Percentiles rank a stretch among this genome's conserved stretches.
Conservation (phyloP, 352 stramenopile species). For the Achlya hypogyna region DNA sequence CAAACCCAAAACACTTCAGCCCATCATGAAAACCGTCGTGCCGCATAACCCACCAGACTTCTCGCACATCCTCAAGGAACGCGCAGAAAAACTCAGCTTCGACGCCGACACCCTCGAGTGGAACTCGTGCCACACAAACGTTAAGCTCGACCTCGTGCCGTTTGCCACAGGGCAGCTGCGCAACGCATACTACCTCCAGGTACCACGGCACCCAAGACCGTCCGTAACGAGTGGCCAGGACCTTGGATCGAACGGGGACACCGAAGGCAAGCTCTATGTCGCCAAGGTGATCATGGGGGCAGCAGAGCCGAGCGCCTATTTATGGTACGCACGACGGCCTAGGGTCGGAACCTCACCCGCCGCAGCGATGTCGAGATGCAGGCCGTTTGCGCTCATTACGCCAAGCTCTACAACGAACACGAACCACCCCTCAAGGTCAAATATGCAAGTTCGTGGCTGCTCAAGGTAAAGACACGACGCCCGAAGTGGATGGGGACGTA, state of each 20-base stretch:
- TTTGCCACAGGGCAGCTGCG: slow-evolving; percentile 74
- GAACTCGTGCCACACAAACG: slow-evolving; percentile 42
- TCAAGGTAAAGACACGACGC: slow-evolving; percentile 29
- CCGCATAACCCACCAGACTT: slow-evolving; percentile 68
- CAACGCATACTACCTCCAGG: slow-evolving; percentile 73
- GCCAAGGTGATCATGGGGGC: slow-evolving; percentile 65
- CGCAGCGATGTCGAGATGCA: slow-evolving; percentile 83
- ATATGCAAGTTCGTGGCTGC: slow-evolving; percentile 67
- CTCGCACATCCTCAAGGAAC: slow-evolving; percentile 39
- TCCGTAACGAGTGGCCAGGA: slow-evolving; percentile 24
- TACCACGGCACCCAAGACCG: background rate
- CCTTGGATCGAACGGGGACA: slow-evolving; percentile 5
- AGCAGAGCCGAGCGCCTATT: slow-evolving; percentile 59
- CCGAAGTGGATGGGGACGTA: background rate
- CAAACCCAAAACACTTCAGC: slow-evolving; percentile 33
- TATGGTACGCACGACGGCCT: slow-evolving; percentile 19
- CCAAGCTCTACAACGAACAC: slow-evolving; percentile 78
- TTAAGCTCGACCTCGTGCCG: slow-evolving; percentile 70
- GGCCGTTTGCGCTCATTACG: slow-evolving; percentile 79
- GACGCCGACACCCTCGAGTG: slow-evolving; percentile 76
- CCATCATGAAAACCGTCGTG: slow-evolving; percentile 73
- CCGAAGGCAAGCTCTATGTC: slow-evolving; percentile 36
- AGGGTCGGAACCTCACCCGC: background rate
- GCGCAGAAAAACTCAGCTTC: slow-evolving; percentile 74
- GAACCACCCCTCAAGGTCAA: slow-evolving; percentile 73